phyloP scores from a whole-genome alignment of 345 rosid species.

The Salix brachista region DNA sequence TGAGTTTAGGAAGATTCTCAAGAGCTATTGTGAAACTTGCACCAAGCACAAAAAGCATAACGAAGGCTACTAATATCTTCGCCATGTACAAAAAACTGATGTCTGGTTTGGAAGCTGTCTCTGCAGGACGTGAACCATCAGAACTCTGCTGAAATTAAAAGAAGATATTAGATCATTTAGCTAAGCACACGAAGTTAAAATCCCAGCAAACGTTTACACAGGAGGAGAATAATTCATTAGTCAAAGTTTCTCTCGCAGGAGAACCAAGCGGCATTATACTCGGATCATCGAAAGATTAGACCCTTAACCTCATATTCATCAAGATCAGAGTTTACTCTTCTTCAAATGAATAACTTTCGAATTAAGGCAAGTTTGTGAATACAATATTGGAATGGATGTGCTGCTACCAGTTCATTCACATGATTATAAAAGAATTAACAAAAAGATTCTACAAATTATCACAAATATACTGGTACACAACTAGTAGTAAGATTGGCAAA shows the following conservation, averaged over 20 bases:
- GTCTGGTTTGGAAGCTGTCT: conserved; percentile 10
- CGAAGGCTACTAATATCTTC: conserved; percentile 63
- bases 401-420: no score
- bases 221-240: not conserved
- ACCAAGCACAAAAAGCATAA: conserved; percentile 63
- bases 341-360: no score
- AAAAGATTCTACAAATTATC: no score
- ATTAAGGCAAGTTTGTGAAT: no score
- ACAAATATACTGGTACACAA: no score
- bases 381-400: no score
- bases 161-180: not conserved
- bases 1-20: conserved; percentile 66
- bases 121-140: conserved; percentile 14
- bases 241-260: not conserved
- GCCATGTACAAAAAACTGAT: conserved; percentile 36
- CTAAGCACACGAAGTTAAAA: not conserved
- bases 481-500: no score
- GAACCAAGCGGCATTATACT: not conserved
- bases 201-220: not conserved
- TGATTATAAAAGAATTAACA: no score
- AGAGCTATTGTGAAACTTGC: conserved; percentile 63
- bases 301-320: no score
- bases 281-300: no score
- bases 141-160: conserved; percentile 34
- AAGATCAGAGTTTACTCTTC: no score